phyloP scores from a whole-genome alignment of 805 yeast genomes.

The Hermanozyma aechmeae region DNA sequence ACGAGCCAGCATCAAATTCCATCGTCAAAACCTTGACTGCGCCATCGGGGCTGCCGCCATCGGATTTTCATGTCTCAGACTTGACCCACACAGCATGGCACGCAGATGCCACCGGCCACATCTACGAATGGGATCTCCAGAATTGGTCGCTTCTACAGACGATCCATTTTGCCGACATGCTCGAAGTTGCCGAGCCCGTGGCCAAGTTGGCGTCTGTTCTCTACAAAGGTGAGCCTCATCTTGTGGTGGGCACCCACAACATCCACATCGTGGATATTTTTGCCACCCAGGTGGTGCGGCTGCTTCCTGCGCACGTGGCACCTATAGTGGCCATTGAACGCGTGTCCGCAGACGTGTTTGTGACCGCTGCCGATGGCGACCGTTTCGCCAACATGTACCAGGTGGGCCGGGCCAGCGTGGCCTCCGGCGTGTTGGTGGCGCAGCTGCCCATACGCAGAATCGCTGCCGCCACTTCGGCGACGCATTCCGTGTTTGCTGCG shows the following conservation, averaged over 20 bases:
- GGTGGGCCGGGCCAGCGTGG: constrained; percentile 26
- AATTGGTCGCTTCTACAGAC: constrained; percentile 32
- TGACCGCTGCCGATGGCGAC: constrained; percentile 72
- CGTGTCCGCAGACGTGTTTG: constrained; percentile 34
- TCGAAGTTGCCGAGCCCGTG: constrained; percentile 21
- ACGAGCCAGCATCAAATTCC: constrained; percentile 57
- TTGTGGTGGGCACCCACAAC: constrained; percentile 61
- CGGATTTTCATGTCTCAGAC: constrained; percentile 38
- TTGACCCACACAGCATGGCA: constrained; percentile 44
- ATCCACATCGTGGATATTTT: constrained; percentile 42
- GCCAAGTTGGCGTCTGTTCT: constrained; percentile 20
- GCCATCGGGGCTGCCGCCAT: constrained; percentile 36
- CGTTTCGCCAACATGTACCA: constrained; percentile 72
- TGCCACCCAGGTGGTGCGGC: constrained; percentile 30
- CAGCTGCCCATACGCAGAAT: constrained; percentile 50
- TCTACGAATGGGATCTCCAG: constrained; percentile 54
- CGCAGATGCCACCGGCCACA: constrained; percentile 46
- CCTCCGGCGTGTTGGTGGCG: constrained; percentile 55
- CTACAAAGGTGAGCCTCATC: constrained; percentile 27
- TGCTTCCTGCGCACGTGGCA: constrained; percentile 71
- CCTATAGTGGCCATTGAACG: constrained; percentile 46
- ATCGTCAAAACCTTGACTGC: constrained; percentile 43
- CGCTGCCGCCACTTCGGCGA: constrained; percentile 23
- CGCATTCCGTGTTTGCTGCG: constrained; percentile 34
- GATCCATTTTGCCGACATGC: constrained; percentile 31